Evolutionary conservation across 148 eudicot species (phyloP).

Genomic region (Linanthus parryae): DNA sequence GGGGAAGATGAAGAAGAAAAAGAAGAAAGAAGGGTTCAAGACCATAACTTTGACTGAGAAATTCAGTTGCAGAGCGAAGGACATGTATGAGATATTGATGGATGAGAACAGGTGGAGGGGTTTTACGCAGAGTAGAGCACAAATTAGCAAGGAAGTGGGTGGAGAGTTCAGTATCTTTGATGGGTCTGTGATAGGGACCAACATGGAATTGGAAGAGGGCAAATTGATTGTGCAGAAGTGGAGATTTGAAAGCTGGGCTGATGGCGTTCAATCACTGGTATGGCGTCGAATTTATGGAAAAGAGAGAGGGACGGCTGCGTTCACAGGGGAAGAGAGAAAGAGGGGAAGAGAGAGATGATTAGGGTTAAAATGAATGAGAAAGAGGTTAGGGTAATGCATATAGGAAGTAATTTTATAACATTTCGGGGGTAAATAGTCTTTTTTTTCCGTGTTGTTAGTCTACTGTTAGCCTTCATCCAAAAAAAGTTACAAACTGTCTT

Average conservation of each 20-base stretch:
- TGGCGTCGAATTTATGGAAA: too few species aligned
- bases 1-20: conserved; percentile 29
- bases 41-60: conserved; percentile 75
- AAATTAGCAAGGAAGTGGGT: conserved; percentile 81
- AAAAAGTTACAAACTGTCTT: too few species aligned
- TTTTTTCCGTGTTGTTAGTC: too few species aligned
- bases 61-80: conserved; percentile 71
- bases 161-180: conserved; percentile 87
- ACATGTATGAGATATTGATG: conserved; percentile 87
- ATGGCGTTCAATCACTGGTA: conserved; percentile 74
- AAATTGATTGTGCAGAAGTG: conserved; percentile 93
- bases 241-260: conserved; percentile 96
- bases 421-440: too few species aligned
- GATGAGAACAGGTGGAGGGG: conserved; percentile 99
- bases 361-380: too few species aligned
- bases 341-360: too few species aligned
- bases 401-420: too few species aligned
- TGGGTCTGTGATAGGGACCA: conserved; percentile 76
- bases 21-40: conserved; percentile 77
- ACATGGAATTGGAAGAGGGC: conserved; percentile 73
- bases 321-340: too few species aligned
- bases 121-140: conserved; percentile 90
- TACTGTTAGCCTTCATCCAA: too few species aligned
- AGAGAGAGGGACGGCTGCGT: too few species aligned
- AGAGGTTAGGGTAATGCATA: too few species aligned